Percentiles rank a stretch among this genome's conserved stretches.
These are phyloP conservation scores for Phaeolepiota aurea DNA, from an alignment of 768 basidiomycete genomes.

Conservation along the genomic window DNA sequence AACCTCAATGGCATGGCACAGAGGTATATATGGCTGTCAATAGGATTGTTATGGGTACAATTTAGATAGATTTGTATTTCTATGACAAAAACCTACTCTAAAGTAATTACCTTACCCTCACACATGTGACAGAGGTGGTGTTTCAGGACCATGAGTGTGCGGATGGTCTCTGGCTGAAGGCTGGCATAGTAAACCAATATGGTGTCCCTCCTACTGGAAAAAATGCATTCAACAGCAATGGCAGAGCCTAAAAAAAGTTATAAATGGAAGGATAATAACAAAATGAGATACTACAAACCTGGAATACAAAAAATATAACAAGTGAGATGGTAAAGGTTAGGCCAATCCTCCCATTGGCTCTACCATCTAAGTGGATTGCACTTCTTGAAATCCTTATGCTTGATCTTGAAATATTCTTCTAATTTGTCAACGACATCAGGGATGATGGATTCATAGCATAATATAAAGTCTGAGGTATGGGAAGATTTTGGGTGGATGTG, in stretches of 20 bases:
- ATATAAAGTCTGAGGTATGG: neutral
- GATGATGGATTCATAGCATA: neutral
- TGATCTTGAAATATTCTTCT: neutral
- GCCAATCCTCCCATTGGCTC: constrained; percentile 3
- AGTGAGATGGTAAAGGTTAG: constrained; percentile 11
- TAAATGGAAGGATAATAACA: neutral
- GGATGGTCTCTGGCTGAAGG: constrained; percentile 13
- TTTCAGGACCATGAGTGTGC: constrained; percentile 1
- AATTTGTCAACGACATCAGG: neutral
- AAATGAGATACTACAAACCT: constrained; percentile 6
- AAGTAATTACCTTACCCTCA: too few species aligned
- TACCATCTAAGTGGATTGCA: constrained; percentile 1
- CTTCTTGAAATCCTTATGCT: neutral
- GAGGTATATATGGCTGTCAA: too few species aligned
- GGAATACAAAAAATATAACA: constrained; percentile 13
- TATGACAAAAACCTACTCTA: too few species aligned
- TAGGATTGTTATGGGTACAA: too few species aligned
- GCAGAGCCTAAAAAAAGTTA: constrained; percentile 10
- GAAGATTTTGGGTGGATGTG: neutral
- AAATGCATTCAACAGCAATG: constrained; percentile 13
- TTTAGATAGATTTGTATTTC: too few species aligned
- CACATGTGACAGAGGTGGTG: constrained; percentile 5
- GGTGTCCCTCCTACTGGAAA: constrained; percentile 13
- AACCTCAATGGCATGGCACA: too few species aligned
- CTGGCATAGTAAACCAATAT: constrained; percentile 12